Evolutionary conservation across 2,329 filamentous ascomycete genomes (phyloP), one percentile per base, ranked within the genome.

Genomic region (Botrytis sinoallii): DNA sequence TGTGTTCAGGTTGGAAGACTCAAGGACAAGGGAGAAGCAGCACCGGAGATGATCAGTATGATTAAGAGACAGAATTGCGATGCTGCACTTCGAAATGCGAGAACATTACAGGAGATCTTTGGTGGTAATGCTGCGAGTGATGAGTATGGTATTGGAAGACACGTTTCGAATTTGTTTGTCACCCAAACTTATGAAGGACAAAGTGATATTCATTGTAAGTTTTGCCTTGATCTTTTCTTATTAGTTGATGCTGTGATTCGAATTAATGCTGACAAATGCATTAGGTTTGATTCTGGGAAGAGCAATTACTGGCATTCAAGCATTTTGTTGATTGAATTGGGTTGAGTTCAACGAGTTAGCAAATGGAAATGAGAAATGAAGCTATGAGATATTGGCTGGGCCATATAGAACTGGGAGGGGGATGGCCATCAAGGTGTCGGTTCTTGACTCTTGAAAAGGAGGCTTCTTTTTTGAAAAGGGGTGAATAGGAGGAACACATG

Each of bases 51-150:
- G 95, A 97, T 99, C 80, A 91, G 89, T 82, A 89, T 99, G 93
- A 91, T 98, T 81, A 99, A 99, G 88, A 88, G 96, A 78, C 95
- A 98, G 85, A 99, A 99, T 84, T 99, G 96, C 83, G 96, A 99
- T 83, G 87, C 91, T 70, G 96, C 96, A 25, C 85, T 99, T 79
- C 85, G 88, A 44, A 94, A 95, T 77, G 90, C 94, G 32, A 88
- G 96, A 77, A 85, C 87, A 81, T 85, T 99, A 75, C 96, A 99
- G 83, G 96, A 99, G 85, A 89, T 99, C 35, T 98, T 99, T 84
- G 96, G 96, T 74, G 96, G 96, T 44, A 99, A 99, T 81, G 96
- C 96, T n/a, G 94, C 96, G 68, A 97, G 94, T 80, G 96, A 99
- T 79, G 96, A 99, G 84, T 99, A 98, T 81, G 90, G 91, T 75